These are phyloP conservation scores for Colletotrichum orchidophilum DNA, from an alignment of 2,329 filamentous ascomycete genomes.

Conservation along the genomic window DNA sequence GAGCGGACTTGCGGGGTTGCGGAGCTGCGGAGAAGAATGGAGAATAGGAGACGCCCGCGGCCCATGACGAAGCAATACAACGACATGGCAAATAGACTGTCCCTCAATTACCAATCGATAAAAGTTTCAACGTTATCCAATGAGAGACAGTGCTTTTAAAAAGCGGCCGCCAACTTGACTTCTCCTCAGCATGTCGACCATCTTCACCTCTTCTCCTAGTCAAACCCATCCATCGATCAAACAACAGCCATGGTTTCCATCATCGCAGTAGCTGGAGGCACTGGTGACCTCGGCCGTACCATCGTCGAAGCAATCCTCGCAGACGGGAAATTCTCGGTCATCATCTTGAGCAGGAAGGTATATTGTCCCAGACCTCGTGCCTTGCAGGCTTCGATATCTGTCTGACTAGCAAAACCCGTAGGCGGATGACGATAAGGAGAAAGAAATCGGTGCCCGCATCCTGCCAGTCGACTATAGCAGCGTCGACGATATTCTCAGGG, in stretches of 20 bases:
- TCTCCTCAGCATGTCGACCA: not conserved
- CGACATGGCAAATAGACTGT: not conserved
- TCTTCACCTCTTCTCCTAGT: not conserved
- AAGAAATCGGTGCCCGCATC: slow-evolving; percentile 36
- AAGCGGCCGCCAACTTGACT: not conserved
- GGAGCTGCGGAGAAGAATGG: not conserved
- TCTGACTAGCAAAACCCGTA: not conserved
- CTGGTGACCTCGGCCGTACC: slow-evolving; percentile 52
- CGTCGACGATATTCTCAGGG: slow-evolving; percentile 32
- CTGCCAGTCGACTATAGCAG: slow-evolving; percentile 41
- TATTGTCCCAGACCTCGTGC: not conserved
- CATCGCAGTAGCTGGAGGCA: slow-evolving; percentile 57
- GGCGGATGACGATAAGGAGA: slow-evolving; percentile 26
- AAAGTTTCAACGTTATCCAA: not conserved
- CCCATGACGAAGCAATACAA: not conserved
- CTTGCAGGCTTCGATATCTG: slow-evolving; percentile 45
- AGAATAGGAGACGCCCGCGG: not conserved
- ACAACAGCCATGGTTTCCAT: not conserved
- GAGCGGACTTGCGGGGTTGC: not conserved
- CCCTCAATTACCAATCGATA: not conserved
- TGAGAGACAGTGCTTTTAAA: not conserved
- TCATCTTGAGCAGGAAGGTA: slow-evolving; percentile 45
- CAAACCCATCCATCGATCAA: not conserved
- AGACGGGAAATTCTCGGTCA: slow-evolving; percentile 45
- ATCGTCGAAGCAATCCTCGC: slow-evolving; percentile 53